These are phyloP conservation scores for Ascochyta koolunga DNA, from an alignment of 2,329 filamentous ascomycete species.

Conservation along the genomic window DNA sequence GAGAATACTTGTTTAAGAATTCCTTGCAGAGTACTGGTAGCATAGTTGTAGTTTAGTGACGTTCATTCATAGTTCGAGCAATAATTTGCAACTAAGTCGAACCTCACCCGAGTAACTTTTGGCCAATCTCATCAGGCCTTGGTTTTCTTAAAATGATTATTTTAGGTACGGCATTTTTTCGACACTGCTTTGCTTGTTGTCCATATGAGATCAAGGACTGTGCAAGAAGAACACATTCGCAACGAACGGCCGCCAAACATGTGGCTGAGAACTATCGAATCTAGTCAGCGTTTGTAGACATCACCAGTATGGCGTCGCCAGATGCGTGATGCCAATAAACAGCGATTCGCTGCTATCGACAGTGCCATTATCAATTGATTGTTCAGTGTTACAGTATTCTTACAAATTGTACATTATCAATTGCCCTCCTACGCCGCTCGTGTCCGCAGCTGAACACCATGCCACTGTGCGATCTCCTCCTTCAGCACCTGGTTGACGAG, in stretches of 20 bases:
- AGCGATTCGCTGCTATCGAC: background rate
- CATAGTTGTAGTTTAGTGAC: background rate
- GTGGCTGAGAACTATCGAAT: background rate
- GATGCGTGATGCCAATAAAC: background rate
- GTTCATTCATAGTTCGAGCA: background rate
- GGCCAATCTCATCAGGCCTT: background rate
- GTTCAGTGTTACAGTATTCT: conserved; percentile 15
- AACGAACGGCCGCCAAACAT: no score
- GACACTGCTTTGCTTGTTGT: no score
- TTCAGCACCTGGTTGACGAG: conserved; percentile 77
- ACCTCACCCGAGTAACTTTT: background rate
- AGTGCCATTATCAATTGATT: background rate
- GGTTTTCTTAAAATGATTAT: background rate
- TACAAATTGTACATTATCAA: conserved; percentile 12
- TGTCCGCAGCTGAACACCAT: conserved; percentile 81
- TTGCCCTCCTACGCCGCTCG: conserved; percentile 51
- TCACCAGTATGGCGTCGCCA: background rate
- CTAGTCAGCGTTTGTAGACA: background rate
- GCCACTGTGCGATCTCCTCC: conserved; percentile 80
- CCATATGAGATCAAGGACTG: no score
- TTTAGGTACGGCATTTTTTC: no score
- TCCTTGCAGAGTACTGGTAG: no score
- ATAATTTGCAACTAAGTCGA: background rate
- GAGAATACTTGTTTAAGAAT: no score
- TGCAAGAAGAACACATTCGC: no score